Percentiles rank a stretch among this genome's conserved stretches.
These are phyloP conservation scores for Delonix regia DNA, from an alignment of 306 rosid species.

Conservation along the genomic window DNA sequence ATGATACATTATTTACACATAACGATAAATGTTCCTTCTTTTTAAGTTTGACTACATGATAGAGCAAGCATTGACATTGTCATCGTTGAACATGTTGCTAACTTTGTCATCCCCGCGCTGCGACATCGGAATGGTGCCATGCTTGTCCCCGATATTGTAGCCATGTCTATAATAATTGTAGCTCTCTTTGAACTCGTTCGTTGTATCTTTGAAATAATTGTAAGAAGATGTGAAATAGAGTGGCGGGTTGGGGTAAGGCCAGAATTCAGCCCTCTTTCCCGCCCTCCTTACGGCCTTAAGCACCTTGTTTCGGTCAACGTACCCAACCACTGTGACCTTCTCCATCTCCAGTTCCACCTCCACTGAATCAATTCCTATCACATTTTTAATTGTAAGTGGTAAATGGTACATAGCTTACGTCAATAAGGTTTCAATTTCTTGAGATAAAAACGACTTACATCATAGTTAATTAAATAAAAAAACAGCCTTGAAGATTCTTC, in stretches of 20 bases:
- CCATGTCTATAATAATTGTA: conserved; percentile 93
- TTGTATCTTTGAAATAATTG: conserved; percentile 72
- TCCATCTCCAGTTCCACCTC: conserved; percentile 72
- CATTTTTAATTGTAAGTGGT: background rate
- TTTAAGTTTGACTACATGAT: conserved; percentile 56
- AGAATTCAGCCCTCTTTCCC: conserved; percentile 88
- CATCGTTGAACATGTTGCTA: conserved; percentile 96
- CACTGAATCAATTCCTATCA: conserved; percentile 78
- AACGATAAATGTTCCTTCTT: background rate
- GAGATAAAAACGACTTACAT: no score
- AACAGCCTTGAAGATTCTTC: no score
- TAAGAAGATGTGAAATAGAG: conserved; percentile 73
- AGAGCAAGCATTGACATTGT: conserved; percentile 84
- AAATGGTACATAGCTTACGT: background rate
- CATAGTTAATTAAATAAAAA: no score
- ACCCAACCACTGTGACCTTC: conserved; percentile 73
- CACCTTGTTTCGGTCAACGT: conserved; percentile 84
- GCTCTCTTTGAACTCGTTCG: conserved; percentile 75
- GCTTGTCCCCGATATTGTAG: conserved; percentile 76
- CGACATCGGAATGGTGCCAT: conserved; percentile 67
- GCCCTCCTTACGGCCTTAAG: conserved; percentile 85
- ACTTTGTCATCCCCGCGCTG: conserved; percentile 89
- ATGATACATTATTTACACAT: background rate
- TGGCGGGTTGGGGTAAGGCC: conserved; percentile 86
- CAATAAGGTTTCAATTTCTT: background rate